A percentile compares a stretch with the other conserved stretches of the same genome.
Conservation (phyloP, 1,284 basidiomycete species). For the Trametes pubescens region DNA sequence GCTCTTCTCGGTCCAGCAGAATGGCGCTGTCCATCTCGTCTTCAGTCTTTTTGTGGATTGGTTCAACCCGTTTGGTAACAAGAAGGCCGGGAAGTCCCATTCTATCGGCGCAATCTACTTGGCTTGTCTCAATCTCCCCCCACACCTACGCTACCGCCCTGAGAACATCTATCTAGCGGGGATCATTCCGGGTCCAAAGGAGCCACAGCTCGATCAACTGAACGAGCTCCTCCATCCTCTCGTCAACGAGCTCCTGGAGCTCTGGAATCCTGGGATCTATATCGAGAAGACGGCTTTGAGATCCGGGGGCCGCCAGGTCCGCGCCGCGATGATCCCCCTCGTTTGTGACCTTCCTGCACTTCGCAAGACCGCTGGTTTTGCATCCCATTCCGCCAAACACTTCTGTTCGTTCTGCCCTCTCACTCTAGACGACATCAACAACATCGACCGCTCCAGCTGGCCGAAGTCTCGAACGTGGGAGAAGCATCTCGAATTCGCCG, state of each 20-base stretch:
- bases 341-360: constrained; percentile 14
- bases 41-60: constrained; percentile 7
- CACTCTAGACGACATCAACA: constrained; percentile 12
- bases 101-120: constrained; percentile 4
- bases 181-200: constrained; percentile 19
- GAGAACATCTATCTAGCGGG: constrained; percentile 19
- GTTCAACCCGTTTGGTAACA: constrained; percentile 4
- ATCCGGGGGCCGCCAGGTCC: background rate
- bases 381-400: constrained; percentile 4
- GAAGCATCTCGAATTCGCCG: constrained; percentile 29
- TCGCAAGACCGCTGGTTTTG: too few relatives aligned
- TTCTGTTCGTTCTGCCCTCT: constrained; percentile 32
- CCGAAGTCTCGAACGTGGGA: background rate
- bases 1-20: background rate
- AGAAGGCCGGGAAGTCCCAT: constrained; percentile 3
- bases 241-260: constrained; percentile 25
- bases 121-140: constrained; percentile 1
- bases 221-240: constrained; percentile 25
- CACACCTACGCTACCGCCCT: constrained; percentile 11
- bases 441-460: constrained; percentile 21
- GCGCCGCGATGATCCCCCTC: constrained; percentile 23
- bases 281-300: constrained; percentile 19
- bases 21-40: background rate
- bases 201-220: background rate
- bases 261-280: constrained; percentile 27